phyloP scores from a whole-genome alignment of 192 early-diverging fungal species.

The Backusella luteola region DNA sequence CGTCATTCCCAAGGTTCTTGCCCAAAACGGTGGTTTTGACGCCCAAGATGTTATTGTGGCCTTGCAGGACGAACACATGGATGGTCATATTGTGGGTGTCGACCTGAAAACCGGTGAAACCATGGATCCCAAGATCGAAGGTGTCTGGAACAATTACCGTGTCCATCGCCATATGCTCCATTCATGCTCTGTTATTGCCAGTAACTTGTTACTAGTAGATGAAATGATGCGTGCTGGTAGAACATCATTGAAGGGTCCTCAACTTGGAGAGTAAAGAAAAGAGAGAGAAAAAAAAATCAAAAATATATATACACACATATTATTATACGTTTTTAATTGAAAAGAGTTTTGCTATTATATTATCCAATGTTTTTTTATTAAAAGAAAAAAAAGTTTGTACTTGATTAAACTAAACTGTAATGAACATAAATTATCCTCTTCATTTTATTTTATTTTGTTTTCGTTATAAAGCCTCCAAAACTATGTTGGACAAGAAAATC shows the following conservation, averaged over 20 bases:
- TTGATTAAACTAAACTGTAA: not conserved
- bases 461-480: not conserved
- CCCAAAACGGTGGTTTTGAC: conserved; percentile 94
- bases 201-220: conserved; percentile 96
- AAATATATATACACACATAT: not conserved
- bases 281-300: not conserved
- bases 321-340: not conserved
- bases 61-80: conserved; percentile 88
- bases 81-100: conserved; percentile 89
- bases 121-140: conserved; percentile 87
- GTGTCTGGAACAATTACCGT: conserved; percentile 99
- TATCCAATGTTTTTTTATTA: not conserved
- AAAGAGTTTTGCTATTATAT: not conserved
- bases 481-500: no score
- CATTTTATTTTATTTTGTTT: not conserved
- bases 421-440: not conserved
- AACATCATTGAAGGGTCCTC: conserved; percentile 40
- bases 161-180: conserved; percentile 95
- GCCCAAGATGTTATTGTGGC: conserved; percentile 93
- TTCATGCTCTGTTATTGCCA: conserved; percentile 94
- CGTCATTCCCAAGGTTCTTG: conserved; percentile 95
- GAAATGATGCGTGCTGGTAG: conserved; percentile 87
- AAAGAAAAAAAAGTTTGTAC: not conserved
- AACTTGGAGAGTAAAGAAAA: conserved; percentile 26
- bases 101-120: conserved; percentile 94